Percentiles rank a stretch among this genome's conserved stretches.
These are phyloP conservation scores for Zarea fungicola DNA, from an alignment of 2,329 filamentous ascomycete genomes.

Conservation along the genomic window DNA sequence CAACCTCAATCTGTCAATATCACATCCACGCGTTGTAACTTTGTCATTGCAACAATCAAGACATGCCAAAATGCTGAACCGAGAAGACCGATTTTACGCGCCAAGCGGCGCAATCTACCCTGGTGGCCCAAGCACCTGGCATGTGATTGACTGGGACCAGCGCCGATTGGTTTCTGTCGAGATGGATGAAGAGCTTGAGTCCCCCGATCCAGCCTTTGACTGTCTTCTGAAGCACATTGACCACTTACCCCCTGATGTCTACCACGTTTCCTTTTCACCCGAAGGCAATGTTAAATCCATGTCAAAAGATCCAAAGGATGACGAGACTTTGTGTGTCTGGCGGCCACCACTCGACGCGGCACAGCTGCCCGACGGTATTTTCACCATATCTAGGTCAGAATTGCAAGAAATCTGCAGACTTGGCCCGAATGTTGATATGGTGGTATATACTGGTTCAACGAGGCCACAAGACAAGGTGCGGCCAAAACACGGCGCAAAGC, in stretches of 20 bases:
- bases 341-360: constrained; percentile 21
- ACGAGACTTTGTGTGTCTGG: constrained; percentile 22
- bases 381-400: constrained; percentile 19
- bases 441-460: constrained; percentile 15
- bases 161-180: constrained; percentile 20
- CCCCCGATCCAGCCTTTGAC: constrained; percentile 17
- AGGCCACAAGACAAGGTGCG: constrained; percentile 13
- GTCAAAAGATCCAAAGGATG: constrained; percentile 22
- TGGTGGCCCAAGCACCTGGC: constrained; percentile 20
- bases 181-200: constrained; percentile 20
- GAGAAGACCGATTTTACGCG: constrained; percentile 10
- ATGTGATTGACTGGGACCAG: constrained; percentile 22
- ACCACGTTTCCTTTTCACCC: constrained; percentile 17
- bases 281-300: constrained; percentile 18
- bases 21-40: too few species aligned
- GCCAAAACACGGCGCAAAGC: background rate
- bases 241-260: constrained; percentile 15
- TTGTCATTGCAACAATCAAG: too few species aligned
- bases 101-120: constrained; percentile 6
- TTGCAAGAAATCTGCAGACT: constrained; percentile 27
- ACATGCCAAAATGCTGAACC: constrained; percentile 4
- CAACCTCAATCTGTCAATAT: too few species aligned
- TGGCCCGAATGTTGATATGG: constrained; percentile 23
- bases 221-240: constrained; percentile 18
- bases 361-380: constrained; percentile 16